Evolutionary conservation across 2,329 filamentous ascomycete genomes (phyloP), one percentile per base, ranked within the genome.

Genomic region (Ophiostoma australiae): DNA sequence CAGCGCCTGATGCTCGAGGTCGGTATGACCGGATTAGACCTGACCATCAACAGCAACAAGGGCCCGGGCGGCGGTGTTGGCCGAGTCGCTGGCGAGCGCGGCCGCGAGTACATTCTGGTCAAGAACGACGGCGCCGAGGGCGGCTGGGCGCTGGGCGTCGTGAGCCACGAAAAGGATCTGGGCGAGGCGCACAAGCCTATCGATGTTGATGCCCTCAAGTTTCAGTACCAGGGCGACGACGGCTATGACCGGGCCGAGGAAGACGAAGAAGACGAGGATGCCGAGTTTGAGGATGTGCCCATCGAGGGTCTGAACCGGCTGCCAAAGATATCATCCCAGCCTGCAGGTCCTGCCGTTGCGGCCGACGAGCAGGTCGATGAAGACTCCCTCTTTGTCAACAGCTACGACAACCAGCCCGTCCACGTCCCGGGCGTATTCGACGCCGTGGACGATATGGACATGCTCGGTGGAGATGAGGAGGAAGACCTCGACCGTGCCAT

Each of bases 61-160:
- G 66, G 66, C 2, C 66, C 66, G 8, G 66, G 66, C 23, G 39
- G 39, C 66, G 84, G 86, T 8, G 85, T 84, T 68, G 87, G 97
- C 74, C 85, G 93, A 69, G 87, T 97, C 74, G 90, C 91, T 17
- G 89, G 95, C 68, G 95, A 99, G 77, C 93, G 90, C 76, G 92
- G 93, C 17, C 90, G 92, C 76, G 95, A 99, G 79, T 99, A 99
- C 77, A 94, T 99, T 15, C 83, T 99, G 4, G 94, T 99, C 55
- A 97, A 95, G 80, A 98, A 98, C 76, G 93, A 96, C 65, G 92
- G 93, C 0, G 93, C 93, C 0, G 94, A 98, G 78, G 95, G 95
- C 66, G 95, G 95, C 5, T 99, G 94, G 93, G 94, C 94, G 0
- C 82, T 99, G 6, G 95, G 95, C 69, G 95, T 99, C 35, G 94